A percentile compares a stretch with the other conserved stretches of the same genome.
phyloP scores from a whole-genome alignment of 192 early-diverging fungal genomes.

The Jimgerdemannia flammicorona region DNA sequence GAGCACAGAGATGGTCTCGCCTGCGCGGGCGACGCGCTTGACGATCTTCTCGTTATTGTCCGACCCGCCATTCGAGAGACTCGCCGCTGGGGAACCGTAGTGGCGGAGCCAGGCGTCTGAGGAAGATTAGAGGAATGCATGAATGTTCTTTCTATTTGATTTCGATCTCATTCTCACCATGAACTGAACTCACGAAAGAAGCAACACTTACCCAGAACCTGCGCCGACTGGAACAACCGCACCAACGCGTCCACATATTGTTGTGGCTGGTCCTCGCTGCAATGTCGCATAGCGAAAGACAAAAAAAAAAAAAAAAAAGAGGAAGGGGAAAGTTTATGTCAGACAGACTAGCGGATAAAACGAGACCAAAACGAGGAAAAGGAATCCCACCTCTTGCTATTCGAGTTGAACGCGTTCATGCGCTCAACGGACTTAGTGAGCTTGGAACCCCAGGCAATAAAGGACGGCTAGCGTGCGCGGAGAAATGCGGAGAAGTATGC shows the following conservation, averaged over 20 bases:
- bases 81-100: not conserved
- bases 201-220: conserved; percentile 23
- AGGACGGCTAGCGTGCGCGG: not conserved
- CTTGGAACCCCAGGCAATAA: conserved; percentile 37
- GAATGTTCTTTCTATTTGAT: not conserved
- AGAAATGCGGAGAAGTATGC: not conserved
- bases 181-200: too few species aligned
- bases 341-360: not conserved
- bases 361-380: not conserved
- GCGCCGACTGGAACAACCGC: conserved; percentile 23
- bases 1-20: conserved; percentile 5
- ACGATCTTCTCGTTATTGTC: not conserved
- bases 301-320: not conserved
- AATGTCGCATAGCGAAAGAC: too few species aligned
- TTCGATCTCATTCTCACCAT: too few species aligned
- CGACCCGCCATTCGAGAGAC: not conserved
- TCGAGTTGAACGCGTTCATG: conserved; percentile 29
- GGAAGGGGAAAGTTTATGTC: not conserved
- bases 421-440: conserved; percentile 35
- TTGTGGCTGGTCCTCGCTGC: conserved; percentile 32
- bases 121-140: not conserved
- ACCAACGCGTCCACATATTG: conserved; percentile 26
- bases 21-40: not conserved
- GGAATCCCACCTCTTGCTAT: not conserved
- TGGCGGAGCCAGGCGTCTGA: conserved; percentile 27